These are phyloP conservation scores for Tetrahymena elliotti DNA, from an alignment of 73 alveolate species.

Conservation along the genomic window DNA sequence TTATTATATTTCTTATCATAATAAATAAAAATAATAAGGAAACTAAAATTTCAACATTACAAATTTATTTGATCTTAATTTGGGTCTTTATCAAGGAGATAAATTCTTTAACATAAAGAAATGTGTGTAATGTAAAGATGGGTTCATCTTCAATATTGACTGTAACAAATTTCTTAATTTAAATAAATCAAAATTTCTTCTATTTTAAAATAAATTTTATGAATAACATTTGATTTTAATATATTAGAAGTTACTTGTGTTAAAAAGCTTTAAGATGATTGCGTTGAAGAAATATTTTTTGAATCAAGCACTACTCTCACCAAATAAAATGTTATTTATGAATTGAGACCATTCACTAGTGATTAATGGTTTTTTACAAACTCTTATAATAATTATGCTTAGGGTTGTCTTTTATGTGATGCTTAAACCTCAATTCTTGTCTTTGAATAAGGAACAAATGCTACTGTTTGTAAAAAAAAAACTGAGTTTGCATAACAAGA, in stretches of 20 bases:
- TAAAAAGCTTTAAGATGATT: neutral
- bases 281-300: neutral
- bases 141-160: neutral
- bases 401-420: neutral
- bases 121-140: neutral
- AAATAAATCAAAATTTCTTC: neutral
- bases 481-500: neutral
- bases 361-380: neutral
- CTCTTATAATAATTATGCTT: neutral
- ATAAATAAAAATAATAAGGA: neutral
- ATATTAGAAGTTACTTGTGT: neutral
- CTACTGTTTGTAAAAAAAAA: neutral
- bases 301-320: neutral
- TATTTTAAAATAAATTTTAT: too few species aligned
- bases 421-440: neutral
- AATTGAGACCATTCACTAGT: neutral
- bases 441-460: neutral
- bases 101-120: neutral
- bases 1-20: too few species aligned
- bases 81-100: neutral
- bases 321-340: neutral
- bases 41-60: neutral
- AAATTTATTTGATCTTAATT: neutral
- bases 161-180: neutral
- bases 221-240: too few species aligned